Percentiles rank a stretch among this genome's conserved stretches.
Conservation (phyloP, 805 yeast species). For the Metschnikowia gelsemii region DNA sequence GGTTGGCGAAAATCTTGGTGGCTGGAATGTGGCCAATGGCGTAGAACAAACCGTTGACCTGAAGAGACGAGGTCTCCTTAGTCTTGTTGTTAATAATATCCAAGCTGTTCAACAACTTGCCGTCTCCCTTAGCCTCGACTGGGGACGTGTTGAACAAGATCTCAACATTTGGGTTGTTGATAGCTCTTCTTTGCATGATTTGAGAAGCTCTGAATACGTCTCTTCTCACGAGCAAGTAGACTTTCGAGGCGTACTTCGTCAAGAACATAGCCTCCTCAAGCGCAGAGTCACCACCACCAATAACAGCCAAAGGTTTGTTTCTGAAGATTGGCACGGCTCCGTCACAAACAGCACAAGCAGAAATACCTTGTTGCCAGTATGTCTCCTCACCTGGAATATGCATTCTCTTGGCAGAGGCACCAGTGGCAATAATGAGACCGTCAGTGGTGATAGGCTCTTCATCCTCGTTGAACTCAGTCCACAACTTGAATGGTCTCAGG, state of each 20-base stretch:
- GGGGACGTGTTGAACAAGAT: constrained; percentile 84
- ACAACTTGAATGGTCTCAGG: constrained; percentile 87
- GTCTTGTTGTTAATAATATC: constrained; percentile 70
- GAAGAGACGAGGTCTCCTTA: constrained; percentile 63
- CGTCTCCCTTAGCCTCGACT: constrained; percentile 90
- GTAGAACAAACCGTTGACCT: constrained; percentile 90
- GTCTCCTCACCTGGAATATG: constrained; percentile 93
- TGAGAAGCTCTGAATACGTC: constrained; percentile 92
- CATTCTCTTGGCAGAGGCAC: constrained; percentile 97
- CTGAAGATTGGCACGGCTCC: constrained; percentile 99
- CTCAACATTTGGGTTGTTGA: constrained; percentile 83
- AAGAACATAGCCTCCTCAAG: constrained; percentile 98
- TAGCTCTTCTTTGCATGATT: constrained; percentile 94
- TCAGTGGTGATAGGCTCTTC: constrained; percentile 89
- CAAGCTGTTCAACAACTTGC: constrained; percentile 69
- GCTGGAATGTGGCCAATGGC: constrained; percentile 99
- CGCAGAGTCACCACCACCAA: constrained; percentile 99
- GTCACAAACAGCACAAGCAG: constrained; percentile 99
- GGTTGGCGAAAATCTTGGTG: constrained; percentile 73
- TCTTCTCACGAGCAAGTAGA: constrained; percentile 88
- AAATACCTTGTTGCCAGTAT: constrained; percentile 99
- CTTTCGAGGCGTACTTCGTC: constrained; percentile 97
- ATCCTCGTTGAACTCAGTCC: constrained; percentile 96
- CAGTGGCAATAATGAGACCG: constrained; percentile 91
- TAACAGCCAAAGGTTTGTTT: constrained; percentile 94